Evolutionary conservation across 257 asterid genomes (phyloP).

Genomic region (Vinca minor): DNA sequence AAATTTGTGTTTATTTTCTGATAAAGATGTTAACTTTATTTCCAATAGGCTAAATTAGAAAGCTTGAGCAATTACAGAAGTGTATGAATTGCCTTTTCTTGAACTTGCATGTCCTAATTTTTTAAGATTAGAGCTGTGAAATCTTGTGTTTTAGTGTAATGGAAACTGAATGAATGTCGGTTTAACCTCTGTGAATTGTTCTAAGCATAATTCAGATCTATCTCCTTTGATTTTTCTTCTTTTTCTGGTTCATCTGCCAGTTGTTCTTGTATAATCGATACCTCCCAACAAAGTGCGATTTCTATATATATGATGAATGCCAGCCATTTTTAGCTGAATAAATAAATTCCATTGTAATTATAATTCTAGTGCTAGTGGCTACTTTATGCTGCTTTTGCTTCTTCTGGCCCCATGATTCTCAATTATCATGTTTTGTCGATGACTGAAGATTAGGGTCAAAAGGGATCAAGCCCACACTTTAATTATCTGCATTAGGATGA

Average conservation of each 20-base stretch:
- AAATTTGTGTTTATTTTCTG: too few relatives aligned
- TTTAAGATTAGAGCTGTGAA: too few relatives aligned
- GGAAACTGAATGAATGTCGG: conserved; percentile 5
- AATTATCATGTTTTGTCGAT: conserved; percentile 19
- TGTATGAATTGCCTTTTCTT: too few relatives aligned
- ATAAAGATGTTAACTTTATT: too few relatives aligned
- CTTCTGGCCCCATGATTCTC: conserved; percentile 14
- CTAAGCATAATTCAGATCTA: conserved; percentile 13
- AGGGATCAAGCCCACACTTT: background rate
- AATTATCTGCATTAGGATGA: conserved; percentile 1
- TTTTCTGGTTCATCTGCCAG: background rate
- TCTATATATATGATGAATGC: background rate
- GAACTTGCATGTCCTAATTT: too few relatives aligned
- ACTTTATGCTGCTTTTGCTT: conserved; percentile 11
- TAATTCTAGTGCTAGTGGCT: conserved; percentile 8
- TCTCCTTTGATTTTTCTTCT: too few relatives aligned
- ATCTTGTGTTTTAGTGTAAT: background rate
- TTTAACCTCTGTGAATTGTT: background rate
- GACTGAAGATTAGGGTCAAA: background rate
- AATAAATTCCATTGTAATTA: background rate
- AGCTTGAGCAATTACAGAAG: too few relatives aligned
- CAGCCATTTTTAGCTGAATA: background rate
- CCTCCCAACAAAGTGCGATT: background rate
- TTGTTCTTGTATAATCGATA: conserved; percentile 6
- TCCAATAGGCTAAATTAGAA: too few relatives aligned